These are phyloP conservation scores for Rosa chinensis DNA, from an alignment of 306 rosid species.

Conservation along the genomic window DNA sequence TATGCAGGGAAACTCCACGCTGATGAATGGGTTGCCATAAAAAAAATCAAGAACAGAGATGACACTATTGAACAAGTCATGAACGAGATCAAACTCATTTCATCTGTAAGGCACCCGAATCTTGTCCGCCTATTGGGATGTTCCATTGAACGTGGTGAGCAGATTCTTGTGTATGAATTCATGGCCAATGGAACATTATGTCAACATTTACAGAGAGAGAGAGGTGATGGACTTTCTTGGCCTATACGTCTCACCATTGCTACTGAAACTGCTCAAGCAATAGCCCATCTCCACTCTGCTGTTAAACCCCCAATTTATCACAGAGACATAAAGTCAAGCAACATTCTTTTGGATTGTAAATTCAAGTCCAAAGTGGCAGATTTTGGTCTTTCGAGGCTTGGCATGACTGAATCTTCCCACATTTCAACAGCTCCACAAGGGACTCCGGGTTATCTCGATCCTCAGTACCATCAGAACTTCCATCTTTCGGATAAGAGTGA, in stretches of 20 bases:
- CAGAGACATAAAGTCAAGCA: conserved; percentile 88
- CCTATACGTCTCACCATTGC: conserved; percentile 66
- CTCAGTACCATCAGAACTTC: conserved; percentile 90
- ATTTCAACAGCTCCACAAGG: conserved; percentile 97
- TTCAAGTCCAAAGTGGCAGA: conserved; percentile 83
- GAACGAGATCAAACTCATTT: conserved; percentile 84
- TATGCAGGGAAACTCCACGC: conserved; percentile 70
- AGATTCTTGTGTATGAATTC: conserved; percentile 85
- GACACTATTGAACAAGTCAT: conserved; percentile 78
- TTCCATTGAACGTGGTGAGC: conserved; percentile 72
- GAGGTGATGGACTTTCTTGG: conserved; percentile 86
- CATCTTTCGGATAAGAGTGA: conserved; percentile 95
- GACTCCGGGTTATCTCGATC: conserved; percentile 94
- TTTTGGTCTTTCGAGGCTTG: conserved; percentile 92
- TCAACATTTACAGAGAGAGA: conserved; percentile 79
- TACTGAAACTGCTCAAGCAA: conserved; percentile 85
- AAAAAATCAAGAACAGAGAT: conserved; percentile 68
- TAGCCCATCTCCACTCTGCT: conserved; percentile 79
- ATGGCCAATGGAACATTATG: conserved; percentile 85
- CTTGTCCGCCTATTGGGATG: conserved; percentile 84
- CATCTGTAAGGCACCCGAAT: conserved; percentile 76
- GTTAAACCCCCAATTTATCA: conserved; percentile 80
- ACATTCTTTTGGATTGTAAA: conserved; percentile 67
- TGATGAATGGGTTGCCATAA: conserved; percentile 81
- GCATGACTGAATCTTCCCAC: conserved; percentile 72